Evolutionary conservation across 108 stramenopile species (phyloP).

Genomic region (Cyclotella kingstonii): DNA sequence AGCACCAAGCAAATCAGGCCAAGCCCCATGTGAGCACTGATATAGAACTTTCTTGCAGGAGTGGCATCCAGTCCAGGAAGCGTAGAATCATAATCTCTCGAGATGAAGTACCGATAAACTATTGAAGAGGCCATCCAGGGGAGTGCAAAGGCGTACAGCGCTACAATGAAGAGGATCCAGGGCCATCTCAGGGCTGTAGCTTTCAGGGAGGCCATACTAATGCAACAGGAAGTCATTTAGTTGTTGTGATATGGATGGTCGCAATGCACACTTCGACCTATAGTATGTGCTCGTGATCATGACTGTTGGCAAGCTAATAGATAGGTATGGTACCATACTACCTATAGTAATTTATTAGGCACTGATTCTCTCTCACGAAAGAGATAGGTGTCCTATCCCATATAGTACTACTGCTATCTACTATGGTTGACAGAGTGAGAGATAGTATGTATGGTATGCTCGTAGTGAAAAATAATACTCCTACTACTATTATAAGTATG

Average conservation of each 20-base stretch:
- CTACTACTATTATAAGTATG: too few relatives aligned
- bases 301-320: too few relatives aligned
- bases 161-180: constrained; percentile 28
- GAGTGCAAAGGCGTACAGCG: constrained; percentile 30
- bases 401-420: neutral
- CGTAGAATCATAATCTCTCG: constrained; percentile 20
- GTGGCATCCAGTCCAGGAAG: constrained; percentile 43
- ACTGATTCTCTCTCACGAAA: too few relatives aligned
- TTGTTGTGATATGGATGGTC: neutral
- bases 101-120: constrained; percentile 29
- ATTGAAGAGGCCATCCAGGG: constrained; percentile 29
- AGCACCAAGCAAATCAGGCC: constrained; percentile 33
- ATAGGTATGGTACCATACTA: too few relatives aligned
- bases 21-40: constrained; percentile 37
- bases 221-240: neutral
- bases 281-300: too few relatives aligned
- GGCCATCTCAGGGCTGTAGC: constrained; percentile 1
- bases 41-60: constrained; percentile 26
- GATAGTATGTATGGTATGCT: too few relatives aligned
- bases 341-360: too few relatives aligned
- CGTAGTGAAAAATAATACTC: too few relatives aligned
- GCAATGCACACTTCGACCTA: too few relatives aligned
- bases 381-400: neutral
- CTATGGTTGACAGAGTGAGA: neutral
- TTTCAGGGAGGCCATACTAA: neutral